Evolutionary conservation across 192 early-diverging fungal genomes (phyloP).

Genomic region (Rhizophlyctis rosea): DNA sequence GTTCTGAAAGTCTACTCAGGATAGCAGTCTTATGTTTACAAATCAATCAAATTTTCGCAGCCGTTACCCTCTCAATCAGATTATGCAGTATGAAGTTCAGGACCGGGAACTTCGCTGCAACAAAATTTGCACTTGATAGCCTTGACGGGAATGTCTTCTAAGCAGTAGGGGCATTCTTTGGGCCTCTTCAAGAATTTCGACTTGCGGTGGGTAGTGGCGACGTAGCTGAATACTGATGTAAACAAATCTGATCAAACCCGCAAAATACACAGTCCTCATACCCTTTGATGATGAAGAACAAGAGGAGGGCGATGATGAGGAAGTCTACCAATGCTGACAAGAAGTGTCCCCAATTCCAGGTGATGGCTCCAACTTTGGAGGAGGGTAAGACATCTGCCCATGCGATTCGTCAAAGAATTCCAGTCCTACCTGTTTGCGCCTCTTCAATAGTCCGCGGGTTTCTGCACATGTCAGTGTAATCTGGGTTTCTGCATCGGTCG

Average conservation of each 20-base stretch:
- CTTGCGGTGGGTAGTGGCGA: background rate
- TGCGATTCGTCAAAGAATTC: background rate
- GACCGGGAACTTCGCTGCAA: slow-evolving; percentile 8
- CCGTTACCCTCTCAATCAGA: no score
- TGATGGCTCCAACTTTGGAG: slow-evolving; percentile 21
- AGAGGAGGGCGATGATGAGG: slow-evolving; percentile 51
- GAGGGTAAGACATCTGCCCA: no score
- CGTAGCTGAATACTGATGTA: background rate
- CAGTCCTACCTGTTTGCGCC: slow-evolving; percentile 27
- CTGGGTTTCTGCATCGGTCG: slow-evolving; percentile 9
- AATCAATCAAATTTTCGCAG: no score
- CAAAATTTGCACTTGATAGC: slow-evolving; percentile 38
- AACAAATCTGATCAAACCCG: background rate
- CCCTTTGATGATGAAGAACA: slow-evolving; percentile 58
- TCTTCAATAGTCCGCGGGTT: slow-evolving; percentile 15
- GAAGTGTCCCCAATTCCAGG: slow-evolving; percentile 47
- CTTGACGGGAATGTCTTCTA: slow-evolving; percentile 28
- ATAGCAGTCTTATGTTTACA: no score
- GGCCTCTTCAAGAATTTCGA: slow-evolving; percentile 16
- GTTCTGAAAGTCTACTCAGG: no score
- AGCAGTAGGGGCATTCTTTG: slow-evolving; percentile 29
- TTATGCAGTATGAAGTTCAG: no score
- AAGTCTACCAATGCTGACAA: slow-evolving; percentile 63
- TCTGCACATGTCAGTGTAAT: background rate
- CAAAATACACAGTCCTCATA: slow-evolving; percentile 21